phyloP scores from a whole-genome alignment of 169 alveolate species.

The Eimeria praecox region DNA sequence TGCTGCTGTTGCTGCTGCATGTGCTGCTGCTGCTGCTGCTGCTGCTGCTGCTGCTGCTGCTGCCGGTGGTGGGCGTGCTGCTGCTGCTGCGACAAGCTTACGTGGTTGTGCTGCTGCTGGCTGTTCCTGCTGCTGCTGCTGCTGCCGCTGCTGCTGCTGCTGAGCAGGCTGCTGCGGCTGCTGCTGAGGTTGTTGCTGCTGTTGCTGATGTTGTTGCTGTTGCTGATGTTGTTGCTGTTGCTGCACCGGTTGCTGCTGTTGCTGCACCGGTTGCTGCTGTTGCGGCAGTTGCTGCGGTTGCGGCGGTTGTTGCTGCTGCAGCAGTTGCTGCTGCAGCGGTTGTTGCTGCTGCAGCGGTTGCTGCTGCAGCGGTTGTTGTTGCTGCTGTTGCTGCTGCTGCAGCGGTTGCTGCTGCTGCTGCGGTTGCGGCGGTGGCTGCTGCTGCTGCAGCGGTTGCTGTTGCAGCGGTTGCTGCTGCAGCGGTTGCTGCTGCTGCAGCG shows the following conservation, averaged over 20 bases:
- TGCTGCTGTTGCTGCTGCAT: neutral
- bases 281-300: neutral
- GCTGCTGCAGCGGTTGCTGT: neutral
- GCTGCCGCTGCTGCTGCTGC: conserved; percentile 12
- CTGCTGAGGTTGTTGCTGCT: neutral
- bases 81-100: neutral
- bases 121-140: conserved; percentile 18
- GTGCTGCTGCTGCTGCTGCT: neutral
- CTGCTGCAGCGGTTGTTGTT: neutral
- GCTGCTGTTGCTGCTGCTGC: neutral
- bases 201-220: neutral
- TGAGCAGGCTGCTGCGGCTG: neutral
- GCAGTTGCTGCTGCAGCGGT: neutral
- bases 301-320: neutral
- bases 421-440: neutral
- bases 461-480: neutral
- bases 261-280: neutral
- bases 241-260: neutral
- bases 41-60: neutral
- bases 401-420: neutral
- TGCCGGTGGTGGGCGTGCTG: neutral
- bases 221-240: neutral
- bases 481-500: neutral
- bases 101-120: neutral
- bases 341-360: neutral